These are phyloP conservation scores for Melaleuca alternifolia DNA, from an alignment of 345 rosid species.

Conservation along the genomic window DNA sequence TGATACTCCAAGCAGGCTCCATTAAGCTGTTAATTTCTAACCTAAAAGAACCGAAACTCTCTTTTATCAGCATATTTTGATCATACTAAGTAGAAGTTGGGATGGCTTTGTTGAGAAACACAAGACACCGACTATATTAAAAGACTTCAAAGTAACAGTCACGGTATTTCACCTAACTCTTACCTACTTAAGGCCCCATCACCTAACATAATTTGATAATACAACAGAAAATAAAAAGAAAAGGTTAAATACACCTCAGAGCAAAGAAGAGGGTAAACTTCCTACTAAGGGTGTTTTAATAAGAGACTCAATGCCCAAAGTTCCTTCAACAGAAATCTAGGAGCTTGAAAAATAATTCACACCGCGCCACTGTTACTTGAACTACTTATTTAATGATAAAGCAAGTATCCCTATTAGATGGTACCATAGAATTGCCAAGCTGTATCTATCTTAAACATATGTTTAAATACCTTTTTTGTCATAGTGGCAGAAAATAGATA, in stretches of 20 bases:
- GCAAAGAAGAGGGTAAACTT: background rate
- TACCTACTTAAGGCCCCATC: background rate
- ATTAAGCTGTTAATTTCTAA: background rate
- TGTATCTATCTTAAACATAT: background rate
- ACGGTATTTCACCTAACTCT: background rate
- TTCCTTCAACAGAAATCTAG: background rate
- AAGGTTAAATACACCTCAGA: background rate
- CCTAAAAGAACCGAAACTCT: background rate
- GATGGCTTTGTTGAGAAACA: background rate
- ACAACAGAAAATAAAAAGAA: background rate
- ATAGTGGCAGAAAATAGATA: conserved; percentile 96
- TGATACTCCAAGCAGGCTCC: conserved; percentile 4
- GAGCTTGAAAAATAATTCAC: background rate
- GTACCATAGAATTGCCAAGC: background rate
- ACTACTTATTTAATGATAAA: background rate
- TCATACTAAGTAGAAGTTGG: background rate
- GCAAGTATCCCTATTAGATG: background rate
- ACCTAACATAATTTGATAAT: background rate
- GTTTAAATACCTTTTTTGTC: conserved; percentile 68
- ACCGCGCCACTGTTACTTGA: background rate
- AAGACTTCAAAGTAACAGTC: background rate
- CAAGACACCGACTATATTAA: background rate
- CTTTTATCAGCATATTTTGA: background rate
- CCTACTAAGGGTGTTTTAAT: background rate
- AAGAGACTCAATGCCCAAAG: background rate